Percentiles rank a stretch among this genome's conserved stretches.
These are phyloP conservation scores for Orbilia blumenaviensis DNA, from an alignment of 2,329 filamentous ascomycete genomes.

Conservation along the genomic window DNA sequence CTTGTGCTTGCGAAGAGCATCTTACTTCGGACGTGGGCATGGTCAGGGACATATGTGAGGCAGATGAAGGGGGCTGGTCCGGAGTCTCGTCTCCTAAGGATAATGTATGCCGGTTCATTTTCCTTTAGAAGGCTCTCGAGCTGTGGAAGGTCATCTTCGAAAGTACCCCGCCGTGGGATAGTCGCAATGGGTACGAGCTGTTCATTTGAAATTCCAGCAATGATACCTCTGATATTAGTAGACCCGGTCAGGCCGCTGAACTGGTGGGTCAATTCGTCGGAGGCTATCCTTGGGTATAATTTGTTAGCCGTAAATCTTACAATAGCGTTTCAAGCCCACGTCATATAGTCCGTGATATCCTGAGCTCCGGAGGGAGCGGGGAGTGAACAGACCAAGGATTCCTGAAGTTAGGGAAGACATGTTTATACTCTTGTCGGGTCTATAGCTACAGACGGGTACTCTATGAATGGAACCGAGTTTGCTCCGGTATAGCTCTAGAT, in stretches of 20 bases:
- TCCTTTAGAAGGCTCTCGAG: constrained; percentile 72
- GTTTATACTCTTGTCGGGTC: neutral
- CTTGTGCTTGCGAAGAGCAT: constrained; percentile 84
- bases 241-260: constrained; percentile 75
- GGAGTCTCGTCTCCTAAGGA: constrained; percentile 73
- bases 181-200: constrained; percentile 70
- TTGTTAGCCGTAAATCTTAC: neutral
- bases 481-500: neutral
- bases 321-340: neutral
- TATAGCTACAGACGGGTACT: neutral
- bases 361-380: neutral
- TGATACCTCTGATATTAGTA: constrained; percentile 72
- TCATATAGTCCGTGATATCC: neutral
- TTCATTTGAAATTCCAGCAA: constrained; percentile 76
- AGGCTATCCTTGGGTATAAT: constrained; percentile 66
- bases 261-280: constrained; percentile 76
- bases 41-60: constrained; percentile 80
- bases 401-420: constrained; percentile 13
- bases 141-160: constrained; percentile 71
- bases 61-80: constrained; percentile 69
- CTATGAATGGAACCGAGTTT: neutral
- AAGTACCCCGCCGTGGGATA: constrained; percentile 68
- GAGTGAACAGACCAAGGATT: constrained; percentile 19
- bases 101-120: constrained; percentile 75
- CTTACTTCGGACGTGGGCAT: constrained; percentile 82